Base-by-base conservation (phyloP, 2,329 filamentous ascomycete genomes). In the Phialophora macrospora region DNA sequence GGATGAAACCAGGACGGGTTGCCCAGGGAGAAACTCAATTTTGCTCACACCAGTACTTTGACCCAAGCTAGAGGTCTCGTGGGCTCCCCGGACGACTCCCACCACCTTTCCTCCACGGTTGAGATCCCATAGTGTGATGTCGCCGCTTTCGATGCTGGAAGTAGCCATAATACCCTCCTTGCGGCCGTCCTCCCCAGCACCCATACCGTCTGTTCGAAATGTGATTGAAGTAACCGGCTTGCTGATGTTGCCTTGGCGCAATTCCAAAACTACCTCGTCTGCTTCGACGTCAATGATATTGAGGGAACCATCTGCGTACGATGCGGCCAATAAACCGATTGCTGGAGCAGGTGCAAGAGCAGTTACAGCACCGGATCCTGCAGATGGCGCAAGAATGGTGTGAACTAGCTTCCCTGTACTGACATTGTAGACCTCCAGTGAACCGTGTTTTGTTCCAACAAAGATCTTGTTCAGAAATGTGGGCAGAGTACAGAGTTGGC, bases 391-490 rank as follows among this genome's bases (percentile, higher is more conserved):
- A 14, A 95, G 81, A 59, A 99, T 89, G 1, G 93, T 96, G 77
- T 97, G 96, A 30, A 99, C 87, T 61, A 97, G 83, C 77, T 96
- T 97, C 55, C 84, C 93, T 3, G 92, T 97, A 75, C 90, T 96
- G 67, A 99, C 82, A 75, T 99, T 99, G 94, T 95, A 99, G 58
- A 99, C 96, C 75, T 99, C 95, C 8, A 97, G 89, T 77, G 88
- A 90, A 6, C 95, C 95, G 76, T 99, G 93, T 69, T 86, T 86
- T 73, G 92, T 88, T 9, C 92, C 96, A 2, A 92, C 90, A 70
- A 98, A 92, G 52, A 99, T 86, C 79, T 99, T 99, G 83, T 99
- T 99, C 67, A 99, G 79, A 77, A 93, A 96, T 0, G 95, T 98
- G 1, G 94, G 93, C 89, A 98, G 92, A 73, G 87, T 96, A 75